These are phyloP conservation scores for Globisporangium barbulae DNA, from an alignment of 352 stramenopile genomes.

Conservation along the genomic window DNA sequence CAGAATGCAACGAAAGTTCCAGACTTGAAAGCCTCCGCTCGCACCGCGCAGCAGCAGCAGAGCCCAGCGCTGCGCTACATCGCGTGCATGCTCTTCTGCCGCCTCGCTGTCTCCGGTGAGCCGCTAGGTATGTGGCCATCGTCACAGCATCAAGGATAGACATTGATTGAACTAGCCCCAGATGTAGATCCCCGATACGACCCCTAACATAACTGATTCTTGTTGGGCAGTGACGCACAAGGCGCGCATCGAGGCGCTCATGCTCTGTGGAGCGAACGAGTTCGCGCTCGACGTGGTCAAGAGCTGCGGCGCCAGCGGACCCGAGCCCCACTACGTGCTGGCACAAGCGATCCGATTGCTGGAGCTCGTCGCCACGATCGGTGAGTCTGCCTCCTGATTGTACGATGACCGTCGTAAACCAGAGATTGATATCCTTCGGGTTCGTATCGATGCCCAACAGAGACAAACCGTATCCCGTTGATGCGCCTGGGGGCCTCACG, in stretches of 20 bases:
- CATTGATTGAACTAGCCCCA: too few relatives aligned
- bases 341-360: constrained; percentile 55
- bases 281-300: constrained; percentile 45
- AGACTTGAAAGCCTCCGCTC: constrained; percentile 2
- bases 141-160: neutral
- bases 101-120: constrained; percentile 27
- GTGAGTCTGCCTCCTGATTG: constrained; percentile 16
- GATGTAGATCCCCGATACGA: too few relatives aligned
- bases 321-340: constrained; percentile 16
- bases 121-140: constrained; percentile 16
- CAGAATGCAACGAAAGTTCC: neutral
- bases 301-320: constrained; percentile 16
- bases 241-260: constrained; percentile 27
- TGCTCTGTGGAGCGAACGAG: constrained; percentile 41
- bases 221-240: constrained; percentile 20
- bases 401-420: neutral
- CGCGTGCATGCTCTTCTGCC: constrained; percentile 50
- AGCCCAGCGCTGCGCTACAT: constrained; percentile 35
- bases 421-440: constrained; percentile 1
- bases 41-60: neutral
- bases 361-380: constrained; percentile 42
- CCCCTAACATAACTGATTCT: neutral
- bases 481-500: constrained; percentile 52
- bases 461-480: constrained; percentile 46
- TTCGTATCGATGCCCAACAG: constrained; percentile 17